Conservation (phyloP, 1,284 basidiomycete species). For the Cutaneotrichosporon sp. region DNA sequence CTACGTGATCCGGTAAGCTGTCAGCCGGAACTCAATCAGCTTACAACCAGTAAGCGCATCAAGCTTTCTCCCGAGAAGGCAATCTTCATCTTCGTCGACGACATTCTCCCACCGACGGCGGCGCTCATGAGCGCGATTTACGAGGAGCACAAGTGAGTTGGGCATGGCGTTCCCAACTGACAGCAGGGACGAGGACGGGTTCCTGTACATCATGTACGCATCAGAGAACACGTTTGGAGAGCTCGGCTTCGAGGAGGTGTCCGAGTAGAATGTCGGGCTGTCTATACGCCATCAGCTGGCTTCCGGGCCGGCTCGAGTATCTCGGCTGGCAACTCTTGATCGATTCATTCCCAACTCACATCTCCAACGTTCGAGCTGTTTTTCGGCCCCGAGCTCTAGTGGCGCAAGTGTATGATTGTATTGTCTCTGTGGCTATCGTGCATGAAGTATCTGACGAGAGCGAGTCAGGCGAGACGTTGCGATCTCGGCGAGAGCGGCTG, state of each 20-base stretch:
- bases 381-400: neutral
- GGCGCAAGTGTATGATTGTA: slow-evolving; percentile 4
- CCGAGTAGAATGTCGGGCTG: no score
- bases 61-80: slow-evolving; percentile 99
- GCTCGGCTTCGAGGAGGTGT: slow-evolving; percentile 14
- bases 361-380: neutral
- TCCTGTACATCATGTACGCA: slow-evolving; percentile 93
- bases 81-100: slow-evolving; percentile 98
- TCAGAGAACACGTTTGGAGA: slow-evolving; percentile 91
- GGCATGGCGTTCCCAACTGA: neutral
- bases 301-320: neutral
- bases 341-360: neutral
- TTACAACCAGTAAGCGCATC: slow-evolving; percentile 76
- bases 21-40: neutral
- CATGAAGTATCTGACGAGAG: slow-evolving; percentile 3
- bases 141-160: slow-evolving; percentile 93
- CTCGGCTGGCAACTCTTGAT: neutral
- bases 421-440: slow-evolving; percentile 6
- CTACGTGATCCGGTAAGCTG: slow-evolving; percentile 73
- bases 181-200: slow-evolving; percentile 50
- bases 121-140: slow-evolving; percentile 99
- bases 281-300: neutral
- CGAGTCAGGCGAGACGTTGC: no score
- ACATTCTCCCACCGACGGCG: slow-evolving; percentile 95
- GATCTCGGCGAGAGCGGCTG: no score